Percentiles rank a stretch among this genome's conserved stretches.
These are phyloP conservation scores for Lentinula sp. DNA, from an alignment of 768 basidiomycete species.

Conservation along the genomic window DNA sequence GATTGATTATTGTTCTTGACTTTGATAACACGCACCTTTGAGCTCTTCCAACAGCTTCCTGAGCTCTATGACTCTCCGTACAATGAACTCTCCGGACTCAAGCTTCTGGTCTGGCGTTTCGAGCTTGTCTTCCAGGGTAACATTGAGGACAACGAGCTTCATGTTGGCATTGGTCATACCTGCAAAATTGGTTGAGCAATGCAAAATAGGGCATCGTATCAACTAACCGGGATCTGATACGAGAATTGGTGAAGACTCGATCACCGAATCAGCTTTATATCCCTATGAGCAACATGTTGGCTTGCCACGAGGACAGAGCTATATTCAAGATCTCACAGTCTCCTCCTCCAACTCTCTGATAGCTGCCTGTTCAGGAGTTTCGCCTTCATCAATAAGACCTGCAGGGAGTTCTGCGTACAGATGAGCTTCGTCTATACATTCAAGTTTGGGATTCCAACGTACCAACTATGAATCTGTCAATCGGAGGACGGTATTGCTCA, in stretches of 20 bases:
- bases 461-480: slow-evolving; percentile 75
- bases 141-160: slow-evolving; percentile 74
- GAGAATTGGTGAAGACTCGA: slow-evolving; percentile 56
- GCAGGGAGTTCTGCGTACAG: slow-evolving; percentile 10
- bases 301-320: not conserved
- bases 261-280: slow-evolving; percentile 58
- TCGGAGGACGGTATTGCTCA: slow-evolving; percentile 89
- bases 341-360: slow-evolving; percentile 90
- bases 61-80: slow-evolving; percentile 64
- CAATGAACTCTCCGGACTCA: slow-evolving; percentile 84
- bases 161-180: slow-evolving; percentile 95
- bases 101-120: slow-evolving; percentile 69
- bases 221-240: slow-evolving; percentile 67
- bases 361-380: slow-evolving; percentile 75
- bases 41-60: slow-evolving; percentile 55
- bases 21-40: slow-evolving; percentile 34
- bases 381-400: slow-evolving; percentile 77
- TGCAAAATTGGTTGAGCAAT: slow-evolving; percentile 18
- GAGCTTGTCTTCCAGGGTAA: slow-evolving; percentile 59
- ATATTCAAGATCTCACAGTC: slow-evolving; percentile 30
- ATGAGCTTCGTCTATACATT: not conserved
- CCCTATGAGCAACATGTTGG: slow-evolving; percentile 29
- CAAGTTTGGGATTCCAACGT: slow-evolving; percentile 5
- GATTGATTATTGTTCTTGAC: too few relatives aligned
- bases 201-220: not conserved